Base-by-base conservation (phyloP, 2,329 filamentous ascomycete genomes). In the Botrytis tulipae region DNA sequence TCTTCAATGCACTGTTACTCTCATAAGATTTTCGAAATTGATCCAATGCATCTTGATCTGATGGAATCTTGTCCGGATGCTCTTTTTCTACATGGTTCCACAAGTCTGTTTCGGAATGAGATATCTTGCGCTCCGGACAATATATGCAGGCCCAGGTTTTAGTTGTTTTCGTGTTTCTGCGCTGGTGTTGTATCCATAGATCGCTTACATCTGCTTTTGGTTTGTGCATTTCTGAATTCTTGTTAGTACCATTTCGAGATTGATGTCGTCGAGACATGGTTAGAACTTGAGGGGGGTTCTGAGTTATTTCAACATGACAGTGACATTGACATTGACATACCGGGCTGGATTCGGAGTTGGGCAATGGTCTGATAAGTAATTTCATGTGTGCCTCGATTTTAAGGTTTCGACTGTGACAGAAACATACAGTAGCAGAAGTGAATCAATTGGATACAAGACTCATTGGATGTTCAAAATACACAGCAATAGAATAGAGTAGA, bases 151-250 rank as follows among this genome's bases (percentile, higher is more conserved):
- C 76, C 73, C 74, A 79, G 2, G 73, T 72, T 22, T 73, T 70
- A 0, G 77, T 77, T 3, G 76, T 71, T 40, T 77, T 79, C 2
- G 73, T 72, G 20, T 73, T 74, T 14, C 63, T 37, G 4, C 79
- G 65, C 35, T 77, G 76, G 29, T 79, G 77, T 18, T 76, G 74
- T 10, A 77, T 76, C 78, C 78, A 80, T 10, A 48, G 54, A 3
- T 73, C 71, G 18, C 54, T 68, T 48, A 73, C 51, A 73, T 73
- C 71, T 32, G 32, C 40, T 29, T 63, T 71, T 12, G 51, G 1
- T 48, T 51, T 72, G n/a, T 29, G 25, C 71, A 72, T 72, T 25
- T 72, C 70, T 72, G 29, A 22, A n/a, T 20, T 54, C 18, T 29
- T 35, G 37, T 72, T 29, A 68, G 61, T 42, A 4, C n/a, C 70